Base-by-base conservation (phyloP, 78 protist species). In the Dictyostelium discoideum region DNA sequence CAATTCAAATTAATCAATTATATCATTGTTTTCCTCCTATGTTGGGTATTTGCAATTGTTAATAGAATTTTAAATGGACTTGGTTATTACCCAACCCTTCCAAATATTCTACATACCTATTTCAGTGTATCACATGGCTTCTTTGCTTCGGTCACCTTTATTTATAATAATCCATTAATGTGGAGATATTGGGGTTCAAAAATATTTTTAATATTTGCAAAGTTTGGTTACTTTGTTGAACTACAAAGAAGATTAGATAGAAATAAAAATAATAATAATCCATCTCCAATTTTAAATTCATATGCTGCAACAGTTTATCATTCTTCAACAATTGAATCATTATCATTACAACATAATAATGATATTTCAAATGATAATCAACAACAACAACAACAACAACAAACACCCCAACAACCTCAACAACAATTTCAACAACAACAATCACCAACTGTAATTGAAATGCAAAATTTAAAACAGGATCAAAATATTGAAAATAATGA, bases 1-100 rank as follows among this genome's bases (percentile, higher is more conserved):
- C 93, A 88, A 88, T 88, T 88, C 46, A 88, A 88, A 40, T 74
- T 88, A 18, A 85, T 88, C 50, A 88, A 88, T 78, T 88, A 88
- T 65, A 88, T 88, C n/a, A 44, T 88, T 14, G 93, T 88, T 16
- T 88, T 88, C 40, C 39, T 88, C 5, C 29, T 88, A 16, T 88
- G 93, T 60, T 88, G 93, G 93, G 42, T 88, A 39, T 88, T 88
- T 65, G 93, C 93, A 22, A 85, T 88, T n/a, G 29, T 88, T 14
- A 88, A 88, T 37, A 26, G 93, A 39, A 88, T 88, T 39, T 29
- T 88, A 3, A 88, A 88, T 65, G 76, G 79, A 7, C 8, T 79
- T 2, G 80, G 63, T 16, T 67, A 24, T 40, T 79, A 76, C 14
- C 74, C 81, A 24, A 50, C 67, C 0, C 72, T 54, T 20, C 42